Evolutionary conservation across 2,329 filamentous ascomycete genomes (phyloP).

Genomic region (Exophiala oligosperma): DNA sequence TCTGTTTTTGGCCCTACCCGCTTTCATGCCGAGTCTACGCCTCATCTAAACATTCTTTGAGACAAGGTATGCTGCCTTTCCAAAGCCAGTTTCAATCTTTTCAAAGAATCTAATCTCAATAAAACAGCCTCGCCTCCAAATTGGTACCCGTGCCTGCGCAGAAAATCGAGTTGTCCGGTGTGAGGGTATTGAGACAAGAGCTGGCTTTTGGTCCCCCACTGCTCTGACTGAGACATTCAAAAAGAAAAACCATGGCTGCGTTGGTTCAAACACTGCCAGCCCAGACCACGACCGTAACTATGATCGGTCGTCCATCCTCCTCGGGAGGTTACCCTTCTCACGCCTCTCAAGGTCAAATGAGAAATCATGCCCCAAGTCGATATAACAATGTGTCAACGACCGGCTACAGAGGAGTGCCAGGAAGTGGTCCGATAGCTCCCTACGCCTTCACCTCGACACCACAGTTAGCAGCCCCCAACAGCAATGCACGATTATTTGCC

Average conservation of each 20-base stretch:
- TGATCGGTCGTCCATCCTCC: conserved; percentile 70
- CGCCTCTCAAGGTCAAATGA: conserved; percentile 34
- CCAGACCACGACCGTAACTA: conserved; percentile 73
- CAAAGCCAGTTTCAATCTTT: too few species aligned
- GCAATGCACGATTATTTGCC: conserved; percentile 12
- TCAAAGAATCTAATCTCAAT: too few species aligned
- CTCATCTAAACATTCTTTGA: not conserved
- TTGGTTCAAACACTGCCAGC: conserved; percentile 79
- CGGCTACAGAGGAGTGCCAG: conserved; percentile 56
- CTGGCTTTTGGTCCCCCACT: not conserved
- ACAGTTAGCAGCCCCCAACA: conserved; percentile 53
- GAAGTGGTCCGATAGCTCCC: conserved; percentile 67
- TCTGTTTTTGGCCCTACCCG: conserved; percentile 3
- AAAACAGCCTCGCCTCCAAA: too few species aligned
- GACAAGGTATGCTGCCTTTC: not conserved
- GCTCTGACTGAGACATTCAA: conserved; percentile 3
- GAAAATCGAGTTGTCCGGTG: not conserved
- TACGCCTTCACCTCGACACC: conserved; percentile 76
- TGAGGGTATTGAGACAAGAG: conserved; percentile 4
- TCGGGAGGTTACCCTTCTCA: conserved; percentile 55
- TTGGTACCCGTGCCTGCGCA: not conserved
- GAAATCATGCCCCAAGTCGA: conserved; percentile 49
- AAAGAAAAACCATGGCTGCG: conserved; percentile 69
- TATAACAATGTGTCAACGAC: conserved; percentile 42
- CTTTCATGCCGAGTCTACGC: not conserved